A percentile compares a stretch with the other conserved stretches of the same genome.
These are phyloP conservation scores for Polytrichum commune DNA, from an alignment of 225 moss, liverwort and hornwort species.

Conservation along the genomic window DNA sequence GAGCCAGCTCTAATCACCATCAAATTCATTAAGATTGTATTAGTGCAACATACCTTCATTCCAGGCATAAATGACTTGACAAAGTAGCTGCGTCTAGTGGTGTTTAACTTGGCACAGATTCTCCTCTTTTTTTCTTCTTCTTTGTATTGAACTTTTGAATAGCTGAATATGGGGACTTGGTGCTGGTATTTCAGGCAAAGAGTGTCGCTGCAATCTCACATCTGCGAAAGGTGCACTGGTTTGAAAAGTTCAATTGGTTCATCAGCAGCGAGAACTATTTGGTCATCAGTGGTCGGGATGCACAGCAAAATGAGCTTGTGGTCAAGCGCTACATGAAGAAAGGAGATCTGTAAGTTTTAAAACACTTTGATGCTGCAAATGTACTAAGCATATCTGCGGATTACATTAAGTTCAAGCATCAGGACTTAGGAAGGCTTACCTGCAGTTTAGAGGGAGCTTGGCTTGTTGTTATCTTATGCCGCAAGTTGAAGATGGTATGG, in stretches of 20 bases:
- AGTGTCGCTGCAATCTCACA: constrained; percentile 91
- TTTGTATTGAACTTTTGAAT: background rate
- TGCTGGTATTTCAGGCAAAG: constrained; percentile 60
- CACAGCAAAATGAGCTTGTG: constrained; percentile 93
- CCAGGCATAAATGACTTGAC: too few relatives aligned
- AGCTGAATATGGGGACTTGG: background rate
- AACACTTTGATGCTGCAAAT: constrained; percentile 1
- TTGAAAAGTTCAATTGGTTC: constrained; percentile 98
- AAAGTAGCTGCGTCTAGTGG: background rate
- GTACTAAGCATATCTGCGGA: too few relatives aligned
- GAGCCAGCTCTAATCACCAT: too few relatives aligned
- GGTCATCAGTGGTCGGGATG: constrained; percentile 93
- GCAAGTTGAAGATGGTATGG: background rate
- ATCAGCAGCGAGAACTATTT: constrained; percentile 89
- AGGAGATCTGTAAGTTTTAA: constrained; percentile 64
- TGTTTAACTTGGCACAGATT: background rate
- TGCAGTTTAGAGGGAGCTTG: background rate
- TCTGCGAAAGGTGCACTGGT: constrained; percentile 94
- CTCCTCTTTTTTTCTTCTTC: too few relatives aligned
- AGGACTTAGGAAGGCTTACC: background rate
- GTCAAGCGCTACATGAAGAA: constrained; percentile 98
- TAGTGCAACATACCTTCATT: too few relatives aligned
- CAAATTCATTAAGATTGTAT: too few relatives aligned
- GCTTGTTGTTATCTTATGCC: background rate
- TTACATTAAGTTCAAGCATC: background rate